Conservation (phyloP, 768 basidiomycete genomes). For the Tylopilus subfusipes region DNA sequence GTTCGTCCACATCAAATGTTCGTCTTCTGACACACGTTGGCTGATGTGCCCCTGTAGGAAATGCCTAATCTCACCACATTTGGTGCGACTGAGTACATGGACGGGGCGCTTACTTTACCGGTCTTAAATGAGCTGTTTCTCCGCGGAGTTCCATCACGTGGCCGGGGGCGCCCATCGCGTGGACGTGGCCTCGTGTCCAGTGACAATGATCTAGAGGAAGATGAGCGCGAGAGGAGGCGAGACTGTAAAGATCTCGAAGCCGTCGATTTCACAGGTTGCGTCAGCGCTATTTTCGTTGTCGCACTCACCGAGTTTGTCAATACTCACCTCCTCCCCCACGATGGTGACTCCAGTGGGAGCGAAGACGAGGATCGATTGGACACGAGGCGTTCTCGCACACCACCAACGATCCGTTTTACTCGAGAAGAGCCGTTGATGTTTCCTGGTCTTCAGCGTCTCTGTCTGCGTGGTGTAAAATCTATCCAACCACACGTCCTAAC, state of each 20-base stretch:
- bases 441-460: slow-evolving; percentile 71
- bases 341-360: slow-evolving; percentile 43
- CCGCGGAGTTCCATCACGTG: slow-evolving; percentile 70
- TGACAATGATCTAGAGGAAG: slow-evolving; percentile 66
- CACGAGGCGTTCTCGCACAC: slow-evolving; percentile 32
- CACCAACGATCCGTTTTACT: slow-evolving; percentile 30
- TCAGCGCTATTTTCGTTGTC: slow-evolving; percentile 85
- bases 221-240: slow-evolving; percentile 68
- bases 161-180: slow-evolving; percentile 64
- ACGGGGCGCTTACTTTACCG: slow-evolving; percentile 78
- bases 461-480: slow-evolving; percentile 79
- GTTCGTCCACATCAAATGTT: slow-evolving; percentile 36
- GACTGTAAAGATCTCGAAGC: slow-evolving; percentile 82
- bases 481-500: slow-evolving; percentile 64
- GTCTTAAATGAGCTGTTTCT: slow-evolving; percentile 91
- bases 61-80: slow-evolving; percentile 82
- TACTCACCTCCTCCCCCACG: slow-evolving; percentile 49
- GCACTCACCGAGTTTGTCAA: slow-evolving; percentile 82
- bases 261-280: slow-evolving; percentile 91
- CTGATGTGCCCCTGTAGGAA: slow-evolving; percentile 51
- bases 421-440: slow-evolving; percentile 55
- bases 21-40: slow-evolving; percentile 3
- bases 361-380: slow-evolving; percentile 36
- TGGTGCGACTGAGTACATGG: slow-evolving; percentile 99
- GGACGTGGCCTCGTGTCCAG: slow-evolving; percentile 50